These are phyloP conservation scores for Liriodendron chinense DNA, from an alignment of 164 flowering plant genomes.

Conservation along the genomic window DNA sequence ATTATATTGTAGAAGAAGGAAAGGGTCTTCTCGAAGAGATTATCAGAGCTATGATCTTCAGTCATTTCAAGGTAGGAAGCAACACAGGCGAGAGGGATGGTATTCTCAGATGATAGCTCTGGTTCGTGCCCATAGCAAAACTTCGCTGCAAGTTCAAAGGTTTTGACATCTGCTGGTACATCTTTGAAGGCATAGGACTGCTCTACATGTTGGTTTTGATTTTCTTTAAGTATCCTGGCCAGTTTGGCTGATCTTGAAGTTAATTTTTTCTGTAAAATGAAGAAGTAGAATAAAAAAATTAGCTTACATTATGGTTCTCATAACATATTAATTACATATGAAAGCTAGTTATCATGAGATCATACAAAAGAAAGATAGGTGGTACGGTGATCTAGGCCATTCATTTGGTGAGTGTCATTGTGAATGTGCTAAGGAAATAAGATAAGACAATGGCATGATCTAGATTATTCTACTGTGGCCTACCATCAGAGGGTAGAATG, in stretches of 20 bases:
- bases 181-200: slow-evolving; percentile 24
- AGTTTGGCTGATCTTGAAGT: slow-evolving; percentile 52
- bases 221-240: slow-evolving; percentile 27
- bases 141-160: slow-evolving; percentile 51
- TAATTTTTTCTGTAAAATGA: slow-evolving; percentile 41
- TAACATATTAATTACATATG: not conserved
- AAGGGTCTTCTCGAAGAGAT: slow-evolving; percentile 37
- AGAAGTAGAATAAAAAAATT: not conserved
- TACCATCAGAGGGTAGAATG: no score
- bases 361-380: no score
- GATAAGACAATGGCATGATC: no score
- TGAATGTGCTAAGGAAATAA: no score
- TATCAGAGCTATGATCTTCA: slow-evolving; percentile 47
- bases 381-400: no score
- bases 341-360: not conserved
- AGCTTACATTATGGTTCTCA: not conserved
- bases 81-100: slow-evolving; percentile 47
- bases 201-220: slow-evolving; percentile 31
- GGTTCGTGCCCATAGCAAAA: slow-evolving; percentile 66
- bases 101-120: slow-evolving; percentile 42
- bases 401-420: no score
- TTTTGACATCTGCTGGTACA: slow-evolving; percentile 42
- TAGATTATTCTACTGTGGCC: no score
- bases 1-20: slow-evolving; percentile 40
- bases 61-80: slow-evolving; percentile 67